These are phyloP conservation scores for Aspergillus biplanus DNA, from an alignment of 495 filamentous ascomycete genomes.

Conservation along the genomic window DNA sequence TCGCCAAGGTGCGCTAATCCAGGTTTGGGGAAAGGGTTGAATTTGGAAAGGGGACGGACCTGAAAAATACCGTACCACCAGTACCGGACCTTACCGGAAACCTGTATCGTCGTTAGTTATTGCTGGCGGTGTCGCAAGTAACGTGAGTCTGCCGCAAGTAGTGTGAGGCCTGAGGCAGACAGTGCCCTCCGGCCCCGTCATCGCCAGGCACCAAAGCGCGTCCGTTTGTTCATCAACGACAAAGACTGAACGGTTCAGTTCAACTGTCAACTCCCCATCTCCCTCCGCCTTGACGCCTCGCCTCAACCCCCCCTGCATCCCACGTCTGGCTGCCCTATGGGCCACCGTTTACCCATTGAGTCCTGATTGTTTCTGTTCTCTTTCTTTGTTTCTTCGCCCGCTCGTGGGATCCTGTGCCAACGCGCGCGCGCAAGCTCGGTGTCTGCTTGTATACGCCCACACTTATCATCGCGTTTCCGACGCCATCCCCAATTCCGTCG, in stretches of 20 bases:
- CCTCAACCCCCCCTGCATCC: constrained; percentile 12
- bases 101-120: too few species aligned
- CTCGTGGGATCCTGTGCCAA: not conserved
- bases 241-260: constrained; percentile 1
- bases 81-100: too few species aligned
- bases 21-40: too few species aligned
- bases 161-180: constrained; percentile 10
- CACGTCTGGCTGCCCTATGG: constrained; percentile 13
- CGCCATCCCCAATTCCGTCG: constrained; percentile 7
- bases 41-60: too few species aligned
- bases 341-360: constrained; percentile 5
- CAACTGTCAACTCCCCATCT: constrained; percentile 14
- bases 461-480: constrained; percentile 25
- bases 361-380: not conserved
- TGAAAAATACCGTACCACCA: too few species aligned
- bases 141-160: not conserved
- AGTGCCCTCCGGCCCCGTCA: constrained; percentile 8
- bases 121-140: not conserved
- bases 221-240: constrained; percentile 18
- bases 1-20: too few species aligned
- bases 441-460: constrained; percentile 6
- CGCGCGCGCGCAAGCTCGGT: constrained; percentile 14
- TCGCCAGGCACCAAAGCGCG: constrained; percentile 29
- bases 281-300: constrained; percentile 17
- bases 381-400: not conserved